A percentile compares a stretch with the other conserved stretches of the same genome.
Conservation (phyloP, 805 yeast genomes). For the Huiozyma naganishii region DNA sequence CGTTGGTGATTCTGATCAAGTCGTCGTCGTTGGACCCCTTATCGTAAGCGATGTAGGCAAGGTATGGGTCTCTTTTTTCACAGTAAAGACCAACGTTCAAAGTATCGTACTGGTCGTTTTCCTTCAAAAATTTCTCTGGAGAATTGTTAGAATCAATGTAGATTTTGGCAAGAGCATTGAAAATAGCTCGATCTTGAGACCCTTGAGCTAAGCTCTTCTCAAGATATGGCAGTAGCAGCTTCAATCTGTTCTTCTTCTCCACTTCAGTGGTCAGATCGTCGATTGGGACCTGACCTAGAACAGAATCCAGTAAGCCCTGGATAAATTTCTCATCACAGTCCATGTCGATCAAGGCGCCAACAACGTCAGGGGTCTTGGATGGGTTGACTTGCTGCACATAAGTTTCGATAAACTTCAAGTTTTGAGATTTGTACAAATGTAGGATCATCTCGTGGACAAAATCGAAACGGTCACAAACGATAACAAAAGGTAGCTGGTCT, state of each 20-base stretch:
- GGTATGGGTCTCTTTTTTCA: slow-evolving; percentile 97
- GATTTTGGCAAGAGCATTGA: slow-evolving; percentile 90
- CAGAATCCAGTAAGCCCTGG: slow-evolving; percentile 69
- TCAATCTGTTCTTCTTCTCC: slow-evolving; percentile 90
- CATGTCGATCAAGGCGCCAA: slow-evolving; percentile 92
- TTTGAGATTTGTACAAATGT: slow-evolving; percentile 90
- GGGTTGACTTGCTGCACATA: slow-evolving; percentile 98
- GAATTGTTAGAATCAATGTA: slow-evolving; percentile 96
- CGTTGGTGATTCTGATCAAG: slow-evolving; percentile 84
- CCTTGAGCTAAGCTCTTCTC: slow-evolving; percentile 82
- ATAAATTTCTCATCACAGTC: slow-evolving; percentile 91
- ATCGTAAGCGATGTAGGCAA: slow-evolving; percentile 95
- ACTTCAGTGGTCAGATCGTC: slow-evolving; percentile 85
- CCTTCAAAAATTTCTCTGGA: slow-evolving; percentile 92
- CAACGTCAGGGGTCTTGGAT: slow-evolving; percentile 87
- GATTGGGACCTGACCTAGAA: slow-evolving; percentile 89
- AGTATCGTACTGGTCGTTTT: slow-evolving; percentile 85
- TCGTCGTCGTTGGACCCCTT: slow-evolving; percentile 90
- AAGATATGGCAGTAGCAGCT: slow-evolving; percentile 82
- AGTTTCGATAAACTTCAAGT: slow-evolving; percentile 92
- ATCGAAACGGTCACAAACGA: slow-evolving; percentile 87
- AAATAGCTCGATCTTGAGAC: slow-evolving; percentile 80
- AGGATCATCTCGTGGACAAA: slow-evolving; percentile 89
- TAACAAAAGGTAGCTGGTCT: slow-evolving; percentile 91
- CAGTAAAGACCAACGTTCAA: slow-evolving; percentile 94